Percentiles rank a stretch among this genome's conserved stretches.
phyloP scores from a whole-genome alignment of 441 rosid species.

The Biscutella laevigata region DNA sequence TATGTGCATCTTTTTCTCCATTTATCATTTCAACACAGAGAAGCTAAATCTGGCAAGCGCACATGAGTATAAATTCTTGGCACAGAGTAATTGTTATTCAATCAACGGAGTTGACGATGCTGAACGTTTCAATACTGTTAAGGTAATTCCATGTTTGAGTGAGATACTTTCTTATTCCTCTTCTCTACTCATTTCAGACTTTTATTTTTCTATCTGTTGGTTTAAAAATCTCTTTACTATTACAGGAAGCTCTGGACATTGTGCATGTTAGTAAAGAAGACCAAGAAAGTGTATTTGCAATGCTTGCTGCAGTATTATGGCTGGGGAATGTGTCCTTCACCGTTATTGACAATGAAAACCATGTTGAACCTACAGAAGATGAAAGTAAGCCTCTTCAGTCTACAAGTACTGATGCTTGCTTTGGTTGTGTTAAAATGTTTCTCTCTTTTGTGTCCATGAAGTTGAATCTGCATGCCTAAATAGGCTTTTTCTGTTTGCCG shows the following conservation, averaged over 20 bases:
- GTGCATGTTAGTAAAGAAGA: slow-evolving; percentile 96
- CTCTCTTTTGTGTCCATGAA: background rate
- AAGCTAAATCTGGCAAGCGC: slow-evolving; percentile 75
- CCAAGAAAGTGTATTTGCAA: slow-evolving; percentile 89
- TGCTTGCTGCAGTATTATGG: slow-evolving; percentile 97
- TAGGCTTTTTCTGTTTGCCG: background rate
- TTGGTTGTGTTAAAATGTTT: background rate
- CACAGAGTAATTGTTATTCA: slow-evolving; percentile 78
- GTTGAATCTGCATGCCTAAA: background rate
- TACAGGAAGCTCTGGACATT: slow-evolving; percentile 90
- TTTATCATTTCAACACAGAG: slow-evolving; percentile 40
- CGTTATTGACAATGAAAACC: slow-evolving; percentile 85
- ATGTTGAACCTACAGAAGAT: slow-evolving; percentile 73
- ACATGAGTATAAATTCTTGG: slow-evolving; percentile 72
- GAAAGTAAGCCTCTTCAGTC: slow-evolving; percentile 55
- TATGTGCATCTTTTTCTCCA: slow-evolving; percentile 6
- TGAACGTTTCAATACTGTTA: slow-evolving; percentile 56
- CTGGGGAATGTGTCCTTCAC: slow-evolving; percentile 80
- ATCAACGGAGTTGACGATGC: slow-evolving; percentile 81
- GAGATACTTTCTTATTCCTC: slow-evolving; percentile 1
- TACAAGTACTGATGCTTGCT: slow-evolving; percentile 9
- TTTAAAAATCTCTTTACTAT: slow-evolving; percentile 3
- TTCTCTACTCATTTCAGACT: slow-evolving; percentile 4
- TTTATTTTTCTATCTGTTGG: background rate
- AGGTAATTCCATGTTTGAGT: slow-evolving; percentile 34